Evolutionary conservation across 805 yeast genomes (phyloP).

Genomic region (Lipomyces lipofer): DNA sequence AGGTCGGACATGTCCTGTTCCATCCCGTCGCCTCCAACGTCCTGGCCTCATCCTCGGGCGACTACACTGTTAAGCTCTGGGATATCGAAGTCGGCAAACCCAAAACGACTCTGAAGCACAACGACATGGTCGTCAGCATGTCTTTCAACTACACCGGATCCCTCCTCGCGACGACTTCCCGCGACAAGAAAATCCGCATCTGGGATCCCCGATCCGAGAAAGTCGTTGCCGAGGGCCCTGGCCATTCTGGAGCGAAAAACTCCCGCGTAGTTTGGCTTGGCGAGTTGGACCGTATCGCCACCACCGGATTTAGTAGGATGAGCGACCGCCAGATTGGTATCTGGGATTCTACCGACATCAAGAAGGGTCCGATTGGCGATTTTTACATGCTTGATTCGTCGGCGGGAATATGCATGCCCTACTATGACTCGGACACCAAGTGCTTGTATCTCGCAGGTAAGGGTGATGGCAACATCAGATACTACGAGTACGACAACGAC

Average conservation of each 20-base stretch:
- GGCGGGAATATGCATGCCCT: slow-evolving; percentile 91
- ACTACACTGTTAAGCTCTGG: slow-evolving; percentile 91
- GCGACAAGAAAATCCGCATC: slow-evolving; percentile 85
- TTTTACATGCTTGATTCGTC: slow-evolving; percentile 83
- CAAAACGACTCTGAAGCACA: slow-evolving; percentile 73
- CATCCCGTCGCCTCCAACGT: slow-evolving; percentile 88
- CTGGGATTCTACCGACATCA: slow-evolving; percentile 80
- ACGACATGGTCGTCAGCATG: slow-evolving; percentile 90
- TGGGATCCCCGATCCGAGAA: slow-evolving; percentile 86
- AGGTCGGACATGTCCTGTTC: slow-evolving; percentile 88
- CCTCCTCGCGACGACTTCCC: slow-evolving; percentile 79
- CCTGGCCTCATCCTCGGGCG: slow-evolving; percentile 86
- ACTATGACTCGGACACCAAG: slow-evolving; percentile 77
- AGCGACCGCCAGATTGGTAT: slow-evolving; percentile 94
- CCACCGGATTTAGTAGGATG: slow-evolving; percentile 91
- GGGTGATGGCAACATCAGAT: slow-evolving; percentile 90
- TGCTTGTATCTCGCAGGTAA: slow-evolving; percentile 91
- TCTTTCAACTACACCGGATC: slow-evolving; percentile 89
- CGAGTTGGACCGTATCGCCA: slow-evolving; percentile 74
- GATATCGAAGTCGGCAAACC: slow-evolving; percentile 73
- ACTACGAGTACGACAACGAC: slow-evolving; percentile 80
- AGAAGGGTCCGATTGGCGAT: slow-evolving; percentile 84
- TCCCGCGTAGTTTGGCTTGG: slow-evolving; percentile 91
- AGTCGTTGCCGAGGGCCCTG: slow-evolving; percentile 77
- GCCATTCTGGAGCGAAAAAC: slow-evolving; percentile 91